phyloP scores from a whole-genome alignment of 306 rosid species.

The Fagus sylvatica region DNA sequence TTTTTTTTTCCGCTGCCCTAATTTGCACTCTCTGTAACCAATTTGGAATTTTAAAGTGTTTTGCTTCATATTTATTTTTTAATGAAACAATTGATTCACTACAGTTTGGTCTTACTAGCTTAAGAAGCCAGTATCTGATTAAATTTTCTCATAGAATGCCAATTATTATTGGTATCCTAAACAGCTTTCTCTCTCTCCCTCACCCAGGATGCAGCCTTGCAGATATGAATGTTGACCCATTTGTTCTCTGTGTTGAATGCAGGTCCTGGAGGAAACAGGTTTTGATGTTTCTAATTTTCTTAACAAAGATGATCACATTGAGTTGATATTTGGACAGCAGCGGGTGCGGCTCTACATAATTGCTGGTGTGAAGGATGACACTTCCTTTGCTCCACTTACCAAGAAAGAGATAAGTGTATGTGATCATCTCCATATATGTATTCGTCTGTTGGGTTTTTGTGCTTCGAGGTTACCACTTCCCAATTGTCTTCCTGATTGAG shows the following conservation, averaged over 20 bases:
- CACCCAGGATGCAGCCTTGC: too few relatives aligned
- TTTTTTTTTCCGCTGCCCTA: too few relatives aligned
- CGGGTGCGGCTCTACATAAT: constrained; percentile 92
- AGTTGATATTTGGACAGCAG: constrained; percentile 83
- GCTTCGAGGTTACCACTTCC: too few relatives aligned
- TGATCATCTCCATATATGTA: constrained; percentile 17
- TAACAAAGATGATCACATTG: constrained; percentile 73
- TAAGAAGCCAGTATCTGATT: background rate
- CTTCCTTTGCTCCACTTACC: constrained; percentile 90
- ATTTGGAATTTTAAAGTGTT: too few relatives aligned
- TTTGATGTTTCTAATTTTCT: constrained; percentile 77
- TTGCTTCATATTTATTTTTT: too few relatives aligned
- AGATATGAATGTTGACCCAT: background rate
- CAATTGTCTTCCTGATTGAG: too few relatives aligned
- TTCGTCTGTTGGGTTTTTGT: background rate
- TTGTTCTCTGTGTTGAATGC: constrained; percentile 37
- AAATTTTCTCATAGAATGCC: background rate
- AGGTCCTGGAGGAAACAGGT: constrained; percentile 98
- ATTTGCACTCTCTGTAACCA: too few relatives aligned
- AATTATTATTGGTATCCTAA: too few relatives aligned
- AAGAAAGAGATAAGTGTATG: constrained; percentile 99
- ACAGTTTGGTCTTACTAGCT: background rate
- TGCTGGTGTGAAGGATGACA: constrained; percentile 89
- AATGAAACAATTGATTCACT: background rate
- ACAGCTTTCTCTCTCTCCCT: too few relatives aligned